phyloP scores from a whole-genome alignment of 2,329 filamentous ascomycete genomes.

The Penicillium polonicum region DNA sequence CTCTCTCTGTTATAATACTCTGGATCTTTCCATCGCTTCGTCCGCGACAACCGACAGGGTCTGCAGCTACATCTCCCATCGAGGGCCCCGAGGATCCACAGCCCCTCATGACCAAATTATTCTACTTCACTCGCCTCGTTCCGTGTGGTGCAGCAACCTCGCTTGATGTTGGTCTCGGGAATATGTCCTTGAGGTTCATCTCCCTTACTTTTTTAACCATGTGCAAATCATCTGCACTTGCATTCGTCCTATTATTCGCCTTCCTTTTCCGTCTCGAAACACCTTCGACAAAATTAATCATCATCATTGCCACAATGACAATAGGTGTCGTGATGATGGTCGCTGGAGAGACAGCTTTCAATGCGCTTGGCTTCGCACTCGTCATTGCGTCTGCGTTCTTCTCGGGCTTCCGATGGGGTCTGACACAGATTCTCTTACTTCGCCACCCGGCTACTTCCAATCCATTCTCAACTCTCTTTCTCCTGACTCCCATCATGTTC shows the following conservation, averaged over 20 bases:
- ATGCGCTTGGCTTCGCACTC: constrained; percentile 80
- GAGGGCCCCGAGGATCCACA: constrained; percentile 52
- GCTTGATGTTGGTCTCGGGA: constrained; percentile 91
- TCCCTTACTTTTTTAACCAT: constrained; percentile 98
- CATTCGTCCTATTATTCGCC: constrained; percentile 92
- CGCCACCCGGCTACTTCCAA: constrained; percentile 94
- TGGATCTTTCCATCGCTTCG: constrained; percentile 80
- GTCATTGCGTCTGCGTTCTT: constrained; percentile 94
- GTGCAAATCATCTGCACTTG: constrained; percentile 96
- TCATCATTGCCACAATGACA: constrained; percentile 90
- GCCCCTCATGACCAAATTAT: constrained; percentile 77
- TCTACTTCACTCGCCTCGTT: constrained; percentile 87
- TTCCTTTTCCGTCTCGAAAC: constrained; percentile 89
- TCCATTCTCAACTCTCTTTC: constrained; percentile 95
- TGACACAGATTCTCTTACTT: constrained; percentile 94
- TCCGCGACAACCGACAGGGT: constrained; percentile 51
- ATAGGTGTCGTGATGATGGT: constrained; percentile 97
- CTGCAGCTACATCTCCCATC: constrained; percentile 35
- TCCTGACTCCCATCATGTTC: constrained; percentile 97
- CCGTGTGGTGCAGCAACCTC: constrained; percentile 92
- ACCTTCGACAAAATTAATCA: constrained; percentile 79
- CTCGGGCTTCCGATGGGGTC: constrained; percentile 93
- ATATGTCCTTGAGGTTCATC: constrained; percentile 94
- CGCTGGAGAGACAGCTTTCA: constrained; percentile 87
- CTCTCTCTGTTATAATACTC: constrained; percentile 72